These are phyloP conservation scores for Tephrocybe sp. DNA, from an alignment of 768 basidiomycete species.

Conservation along the genomic window DNA sequence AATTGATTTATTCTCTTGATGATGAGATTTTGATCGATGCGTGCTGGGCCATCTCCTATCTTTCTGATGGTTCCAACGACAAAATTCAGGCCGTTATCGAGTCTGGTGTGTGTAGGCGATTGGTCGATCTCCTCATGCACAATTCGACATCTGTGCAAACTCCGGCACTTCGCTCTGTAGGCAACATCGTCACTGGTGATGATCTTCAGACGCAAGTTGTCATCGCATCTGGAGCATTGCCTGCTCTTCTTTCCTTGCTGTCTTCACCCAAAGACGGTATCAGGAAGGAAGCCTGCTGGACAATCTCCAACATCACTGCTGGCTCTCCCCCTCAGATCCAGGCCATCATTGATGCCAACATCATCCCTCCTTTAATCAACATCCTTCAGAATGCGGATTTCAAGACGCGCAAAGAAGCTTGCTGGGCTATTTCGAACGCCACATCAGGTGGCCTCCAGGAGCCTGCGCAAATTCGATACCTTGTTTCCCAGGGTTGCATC, in stretches of 20 bases:
- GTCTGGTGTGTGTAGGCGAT: slow-evolving; percentile 93
- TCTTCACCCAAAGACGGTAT: slow-evolving; percentile 99
- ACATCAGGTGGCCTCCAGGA: slow-evolving; percentile 97
- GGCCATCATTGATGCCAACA: slow-evolving; percentile 95
- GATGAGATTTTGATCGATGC: slow-evolving; percentile 99
- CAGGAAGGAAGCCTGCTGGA: slow-evolving; percentile 99
- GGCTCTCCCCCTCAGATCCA: slow-evolving; percentile 97
- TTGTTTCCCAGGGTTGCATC: slow-evolving; percentile 96
- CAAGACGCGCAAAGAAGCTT: slow-evolving; percentile 99
- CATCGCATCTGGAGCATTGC: slow-evolving; percentile 95
- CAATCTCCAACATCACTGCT: slow-evolving; percentile 97
- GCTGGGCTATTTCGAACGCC: slow-evolving; percentile 99
- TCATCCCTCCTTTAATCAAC: slow-evolving; percentile 97
- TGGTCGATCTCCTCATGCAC: slow-evolving; percentile 96
- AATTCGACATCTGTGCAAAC: slow-evolving; percentile 95
- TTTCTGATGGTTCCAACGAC: slow-evolving; percentile 98
- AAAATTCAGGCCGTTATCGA: slow-evolving; percentile 99
- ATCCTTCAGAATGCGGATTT: slow-evolving; percentile 97
- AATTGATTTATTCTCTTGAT: slow-evolving; percentile 97
- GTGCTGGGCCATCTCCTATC: slow-evolving; percentile 99
- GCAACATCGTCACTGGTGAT: slow-evolving; percentile 99
- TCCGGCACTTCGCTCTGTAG: slow-evolving; percentile 95
- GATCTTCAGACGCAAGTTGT: slow-evolving; percentile 99
- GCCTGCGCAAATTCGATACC: slow-evolving; percentile 95
- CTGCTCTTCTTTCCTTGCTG: slow-evolving; percentile 88